These are phyloP conservation scores for Cyclocybe cylindracea DNA, from an alignment of 768 basidiomycete species.

Conservation along the genomic window DNA sequence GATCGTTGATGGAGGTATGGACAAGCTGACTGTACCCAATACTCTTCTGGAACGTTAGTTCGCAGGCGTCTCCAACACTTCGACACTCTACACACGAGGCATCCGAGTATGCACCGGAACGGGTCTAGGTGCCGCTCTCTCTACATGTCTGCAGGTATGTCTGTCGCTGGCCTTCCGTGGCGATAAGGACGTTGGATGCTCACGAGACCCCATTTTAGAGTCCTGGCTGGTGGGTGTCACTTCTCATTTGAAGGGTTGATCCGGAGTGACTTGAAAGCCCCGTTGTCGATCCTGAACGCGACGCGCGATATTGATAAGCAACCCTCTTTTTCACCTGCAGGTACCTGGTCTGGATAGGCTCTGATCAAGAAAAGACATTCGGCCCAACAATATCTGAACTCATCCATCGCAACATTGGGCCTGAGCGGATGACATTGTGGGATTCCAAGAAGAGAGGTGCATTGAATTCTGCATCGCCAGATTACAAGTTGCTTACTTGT, in stretches of 20 bases:
- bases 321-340: constrained; percentile 29
- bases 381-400: constrained; percentile 77
- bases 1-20: background rate
- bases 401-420: constrained; percentile 65
- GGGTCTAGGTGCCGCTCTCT: constrained; percentile 78
- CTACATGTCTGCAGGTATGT: constrained; percentile 79
- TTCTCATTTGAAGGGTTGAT: constrained; percentile 1
- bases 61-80: constrained; percentile 82
- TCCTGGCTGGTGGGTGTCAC: constrained; percentile 43
- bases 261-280: constrained; percentile 1
- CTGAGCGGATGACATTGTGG: constrained; percentile 76
- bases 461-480: background rate
- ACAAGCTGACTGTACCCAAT: background rate
- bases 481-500: background rate
- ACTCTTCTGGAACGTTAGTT: constrained; percentile 41
- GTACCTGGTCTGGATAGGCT: constrained; percentile 85
- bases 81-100: constrained; percentile 73
- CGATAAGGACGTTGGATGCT: constrained; percentile 8
- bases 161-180: constrained; percentile 1
- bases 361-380: constrained; percentile 85
- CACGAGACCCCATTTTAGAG: constrained; percentile 30
- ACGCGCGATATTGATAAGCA: too few species aligned
- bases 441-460: constrained; percentile 71
- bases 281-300: background rate
- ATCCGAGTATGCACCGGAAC: constrained; percentile 88